Conservation (phyloP, 2,329 filamentous ascomycete genomes). For the Eurotiales sp. region DNA sequence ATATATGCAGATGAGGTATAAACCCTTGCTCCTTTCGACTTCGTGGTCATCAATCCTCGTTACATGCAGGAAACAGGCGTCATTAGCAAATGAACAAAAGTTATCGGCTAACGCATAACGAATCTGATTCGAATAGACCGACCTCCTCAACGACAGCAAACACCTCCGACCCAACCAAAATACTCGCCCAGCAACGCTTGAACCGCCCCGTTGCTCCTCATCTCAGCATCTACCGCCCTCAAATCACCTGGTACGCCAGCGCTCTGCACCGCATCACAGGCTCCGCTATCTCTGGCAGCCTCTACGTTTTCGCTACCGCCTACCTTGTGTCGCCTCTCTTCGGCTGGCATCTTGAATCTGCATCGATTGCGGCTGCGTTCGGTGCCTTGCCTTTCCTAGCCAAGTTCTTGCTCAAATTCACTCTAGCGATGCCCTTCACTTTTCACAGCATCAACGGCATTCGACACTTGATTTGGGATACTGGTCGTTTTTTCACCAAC, state of each 20-base stretch:
- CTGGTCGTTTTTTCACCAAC: constrained; percentile 60
- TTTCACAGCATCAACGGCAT: constrained; percentile 68
- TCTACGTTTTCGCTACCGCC: constrained; percentile 75
- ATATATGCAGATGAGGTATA: constrained; percentile 44
- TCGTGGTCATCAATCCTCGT: constrained; percentile 2
- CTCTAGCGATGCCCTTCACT: constrained; percentile 61
- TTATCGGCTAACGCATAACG: constrained; percentile 19
- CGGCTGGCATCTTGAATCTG: constrained; percentile 66
- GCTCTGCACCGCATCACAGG: constrained; percentile 84
- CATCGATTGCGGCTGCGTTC: constrained; percentile 61
- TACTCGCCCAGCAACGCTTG: constrained; percentile 78
- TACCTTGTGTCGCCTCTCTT: constrained; percentile 77
- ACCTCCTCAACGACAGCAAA: constrained; percentile 26
- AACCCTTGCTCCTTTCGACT: not conserved
- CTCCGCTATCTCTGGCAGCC: constrained; percentile 62
- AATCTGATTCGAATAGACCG: constrained; percentile 25
- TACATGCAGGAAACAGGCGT: not conserved
- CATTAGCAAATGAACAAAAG: constrained; percentile 17
- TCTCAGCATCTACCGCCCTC: constrained; percentile 76
- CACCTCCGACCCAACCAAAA: constrained; percentile 37
- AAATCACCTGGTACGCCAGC: constrained; percentile 79
- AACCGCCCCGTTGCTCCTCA: constrained; percentile 81
- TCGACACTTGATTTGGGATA: constrained; percentile 69
- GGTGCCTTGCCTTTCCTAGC: constrained; percentile 56
- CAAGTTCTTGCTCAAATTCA: constrained; percentile 58